Evolutionary conservation across 345 rosid genomes (phyloP).

Genomic region (Salix koriyanagi): DNA sequence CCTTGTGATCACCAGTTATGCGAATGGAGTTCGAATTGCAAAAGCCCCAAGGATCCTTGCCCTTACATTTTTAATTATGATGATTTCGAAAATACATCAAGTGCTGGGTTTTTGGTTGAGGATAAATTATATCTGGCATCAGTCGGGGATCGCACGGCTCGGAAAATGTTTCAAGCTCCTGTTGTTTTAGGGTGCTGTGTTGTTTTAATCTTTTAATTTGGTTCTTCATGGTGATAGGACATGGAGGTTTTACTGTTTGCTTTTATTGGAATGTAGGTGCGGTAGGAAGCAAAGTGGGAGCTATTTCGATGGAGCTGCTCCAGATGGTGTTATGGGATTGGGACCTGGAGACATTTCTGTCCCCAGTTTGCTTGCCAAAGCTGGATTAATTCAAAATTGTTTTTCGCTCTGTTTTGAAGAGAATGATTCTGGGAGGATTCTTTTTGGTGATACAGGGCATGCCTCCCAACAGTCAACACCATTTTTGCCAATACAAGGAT

Average conservation of each 20-base stretch:
- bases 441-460: constrained; percentile 80
- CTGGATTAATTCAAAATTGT: constrained; percentile 66
- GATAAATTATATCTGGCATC: constrained; percentile 63
- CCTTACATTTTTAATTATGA: constrained; percentile 51
- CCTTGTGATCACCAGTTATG: constrained; percentile 74
- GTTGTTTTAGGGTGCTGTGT: constrained; percentile 59
- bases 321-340: constrained; percentile 91
- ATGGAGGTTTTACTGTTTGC: background rate
- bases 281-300: constrained; percentile 87
- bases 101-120: constrained; percentile 73
- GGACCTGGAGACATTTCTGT: constrained; percentile 76
- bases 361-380: constrained; percentile 74
- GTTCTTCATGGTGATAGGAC: background rate
- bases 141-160: constrained; percentile 23
- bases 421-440: constrained; percentile 72
- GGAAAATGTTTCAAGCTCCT: constrained; percentile 53
- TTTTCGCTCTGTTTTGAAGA: constrained; percentile 82
- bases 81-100: constrained; percentile 53
- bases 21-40: constrained; percentile 46
- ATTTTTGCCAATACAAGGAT: constrained; percentile 53
- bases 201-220: background rate
- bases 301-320: constrained; percentile 70
- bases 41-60: constrained; percentile 60
- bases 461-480: constrained; percentile 60
- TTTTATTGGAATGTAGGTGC: constrained; percentile 45